Percentiles rank a stretch among this genome's conserved stretches.
phyloP scores from a whole-genome alignment of 164 flowering plant genomes.

The Vitis riparia region DNA sequence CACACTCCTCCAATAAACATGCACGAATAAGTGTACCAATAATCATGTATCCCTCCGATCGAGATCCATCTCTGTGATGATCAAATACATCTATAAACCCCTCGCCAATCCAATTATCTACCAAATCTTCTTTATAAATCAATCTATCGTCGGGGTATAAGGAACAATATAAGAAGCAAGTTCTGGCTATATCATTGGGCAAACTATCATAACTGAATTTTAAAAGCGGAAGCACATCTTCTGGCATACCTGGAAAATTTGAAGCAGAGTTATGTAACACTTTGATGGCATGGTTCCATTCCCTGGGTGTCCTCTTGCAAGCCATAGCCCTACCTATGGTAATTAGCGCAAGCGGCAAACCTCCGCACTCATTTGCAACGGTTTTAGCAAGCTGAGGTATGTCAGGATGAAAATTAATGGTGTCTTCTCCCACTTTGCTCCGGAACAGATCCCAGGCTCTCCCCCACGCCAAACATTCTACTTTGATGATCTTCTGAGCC shows the following conservation, averaged over 20 bases:
- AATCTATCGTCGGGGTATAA: not conserved
- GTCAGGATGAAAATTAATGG: no score
- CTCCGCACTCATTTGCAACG: no score
- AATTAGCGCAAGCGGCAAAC: no score
- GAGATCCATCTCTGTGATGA: not conserved
- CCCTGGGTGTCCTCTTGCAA: no score
- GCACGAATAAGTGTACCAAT: not conserved
- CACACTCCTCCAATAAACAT: not conserved
- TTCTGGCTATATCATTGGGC: constrained; percentile 1
- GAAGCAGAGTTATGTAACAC: no score
- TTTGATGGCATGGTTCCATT: no score
- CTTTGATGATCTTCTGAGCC: no score
- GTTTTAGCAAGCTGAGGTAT: no score
- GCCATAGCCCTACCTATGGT: no score
- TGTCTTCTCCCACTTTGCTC: no score
- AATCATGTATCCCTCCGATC: not conserved
- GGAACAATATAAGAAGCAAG: constrained; percentile 6
- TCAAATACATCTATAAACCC: constrained; percentile 2
- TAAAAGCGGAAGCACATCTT: not conserved
- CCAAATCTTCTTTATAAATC: not conserved
- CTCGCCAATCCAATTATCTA: constrained; percentile 1
- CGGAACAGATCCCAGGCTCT: no score
- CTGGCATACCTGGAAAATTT: not conserved
- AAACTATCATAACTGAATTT: constrained; percentile 11
- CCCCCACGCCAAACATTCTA: no score